Base-by-base conservation (phyloP, 495 filamentous ascomycete species). In the Patellaria atrata region DNA sequence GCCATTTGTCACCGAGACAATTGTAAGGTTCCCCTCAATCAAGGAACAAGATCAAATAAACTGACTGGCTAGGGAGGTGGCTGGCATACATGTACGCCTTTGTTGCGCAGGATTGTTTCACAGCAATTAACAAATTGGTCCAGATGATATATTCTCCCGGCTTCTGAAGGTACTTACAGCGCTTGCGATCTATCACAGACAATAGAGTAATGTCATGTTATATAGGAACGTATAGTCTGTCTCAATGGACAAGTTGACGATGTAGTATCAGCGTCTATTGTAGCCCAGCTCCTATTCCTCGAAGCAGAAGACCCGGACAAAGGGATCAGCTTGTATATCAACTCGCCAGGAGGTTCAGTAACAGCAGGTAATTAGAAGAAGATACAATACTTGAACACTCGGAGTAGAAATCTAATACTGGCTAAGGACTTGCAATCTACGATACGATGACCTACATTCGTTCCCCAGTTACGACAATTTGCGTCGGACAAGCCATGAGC, bases 381-480 rank as follows among this genome's bases (percentile, higher is more conserved):
- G 12, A 26, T 5, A 4, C 22, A 5, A 4, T 13, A 7, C 4
- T 21, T 33, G 3, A 21, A 16, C 13, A 32, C 13, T 33, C 14
- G 22, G 7, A 34, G 10, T 6, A 11, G 20, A n/a, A 28, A 23
- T 40, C 4, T 19, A 10, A 2, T 23, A 8, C 6, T 13, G 8
- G 9, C 28, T 11, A 50, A 60, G 80, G 89, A 4, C 69, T 97
- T 19, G 86, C 89, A 29, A 94, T 97, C 52, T 97, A 97, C 65
- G 89, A 97, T 57, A 96, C 91, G 31, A 97, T 97, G 87, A 76
- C 77, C 40, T 97, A 96, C 61, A 96, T 97, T 58, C 73, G 73
- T 40, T 79, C 80, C 3, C 82, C 89, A 7, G 83, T 96, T 3
- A 79, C 75, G 26, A 97, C 89, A 2, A 92, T 96, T 43, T 96